A percentile compares a stretch with the other conserved stretches of the same genome.
These are phyloP conservation scores for Bipolaris victoriae DNA, from an alignment of 2,329 filamentous ascomycete species.

Conservation along the genomic window DNA sequence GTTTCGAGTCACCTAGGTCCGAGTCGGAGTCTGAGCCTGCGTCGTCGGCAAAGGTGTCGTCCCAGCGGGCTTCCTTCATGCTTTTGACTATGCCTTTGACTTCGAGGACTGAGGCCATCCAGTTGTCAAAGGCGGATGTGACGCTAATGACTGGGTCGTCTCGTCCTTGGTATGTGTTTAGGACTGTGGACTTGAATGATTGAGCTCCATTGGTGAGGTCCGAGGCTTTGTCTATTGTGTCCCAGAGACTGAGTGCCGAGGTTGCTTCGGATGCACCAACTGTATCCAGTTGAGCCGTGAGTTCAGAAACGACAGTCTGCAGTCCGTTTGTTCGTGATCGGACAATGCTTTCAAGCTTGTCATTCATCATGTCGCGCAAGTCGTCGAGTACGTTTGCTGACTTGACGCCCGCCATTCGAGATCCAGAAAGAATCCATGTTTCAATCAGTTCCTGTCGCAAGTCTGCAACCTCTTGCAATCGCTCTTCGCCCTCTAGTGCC, in stretches of 20 bases:
- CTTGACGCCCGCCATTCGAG: constrained; percentile 69
- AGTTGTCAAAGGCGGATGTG: constrained; percentile 69
- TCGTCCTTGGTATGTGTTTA: constrained; percentile 73
- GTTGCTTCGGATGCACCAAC: constrained; percentile 57
- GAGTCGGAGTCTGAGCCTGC: constrained; percentile 73
- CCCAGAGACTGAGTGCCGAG: constrained; percentile 69
- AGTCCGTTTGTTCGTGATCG: constrained; percentile 69
- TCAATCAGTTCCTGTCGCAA: constrained; percentile 73
- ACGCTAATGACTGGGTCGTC: constrained; percentile 69
- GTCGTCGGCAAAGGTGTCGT: constrained; percentile 75
- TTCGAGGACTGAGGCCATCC: constrained; percentile 75
- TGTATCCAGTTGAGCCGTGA: constrained; percentile 65
- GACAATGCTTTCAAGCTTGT: constrained; percentile 68
- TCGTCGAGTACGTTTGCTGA: constrained; percentile 71
- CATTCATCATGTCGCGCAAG: constrained; percentile 72
- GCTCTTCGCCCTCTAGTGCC: constrained; percentile 64
- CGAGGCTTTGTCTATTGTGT: constrained; percentile 65
- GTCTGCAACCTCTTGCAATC: constrained; percentile 72
- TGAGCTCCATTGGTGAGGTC: constrained; percentile 70
- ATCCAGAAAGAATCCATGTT: constrained; percentile 75
- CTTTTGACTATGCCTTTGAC: constrained; percentile 67
- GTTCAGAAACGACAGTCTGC: constrained; percentile 67
- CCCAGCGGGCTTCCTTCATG: constrained; percentile 73
- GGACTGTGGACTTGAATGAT: constrained; percentile 71
- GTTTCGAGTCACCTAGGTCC: constrained; percentile 70